Evolutionary conservation across 768 basidiomycete species (phyloP).

Genomic region (Rhodosporidiobolus sp.): DNA sequence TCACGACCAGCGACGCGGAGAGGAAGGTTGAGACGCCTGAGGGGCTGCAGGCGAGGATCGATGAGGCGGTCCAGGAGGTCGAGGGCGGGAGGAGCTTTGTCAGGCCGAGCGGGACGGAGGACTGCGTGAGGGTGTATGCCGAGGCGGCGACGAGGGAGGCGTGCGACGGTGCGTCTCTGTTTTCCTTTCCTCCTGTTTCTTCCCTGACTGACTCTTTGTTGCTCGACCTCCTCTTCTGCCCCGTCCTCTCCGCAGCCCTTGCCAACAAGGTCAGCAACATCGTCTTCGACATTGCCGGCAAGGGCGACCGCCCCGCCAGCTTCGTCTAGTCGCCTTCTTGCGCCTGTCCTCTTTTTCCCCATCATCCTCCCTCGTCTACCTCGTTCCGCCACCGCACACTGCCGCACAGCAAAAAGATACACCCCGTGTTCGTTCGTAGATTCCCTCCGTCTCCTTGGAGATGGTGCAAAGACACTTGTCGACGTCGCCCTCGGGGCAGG

Average conservation of each 20-base stretch:
- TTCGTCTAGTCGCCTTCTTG: slow-evolving; percentile 9
- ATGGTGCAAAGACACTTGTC: too few species aligned
- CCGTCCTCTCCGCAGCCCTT: slow-evolving; percentile 59
- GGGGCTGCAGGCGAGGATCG: slow-evolving; percentile 75
- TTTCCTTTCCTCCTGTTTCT: neutral
- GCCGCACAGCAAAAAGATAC: too few species aligned
- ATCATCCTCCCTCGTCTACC: too few species aligned
- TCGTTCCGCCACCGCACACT: too few species aligned
- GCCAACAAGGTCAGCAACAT: slow-evolving; percentile 80
- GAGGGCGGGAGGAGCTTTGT: slow-evolving; percentile 89
- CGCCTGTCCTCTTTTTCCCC: too few species aligned
- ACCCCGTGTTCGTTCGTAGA: too few species aligned
- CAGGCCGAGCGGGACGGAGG: slow-evolving; percentile 94
- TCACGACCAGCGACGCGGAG: slow-evolving; percentile 91
- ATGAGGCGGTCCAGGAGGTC: slow-evolving; percentile 72
- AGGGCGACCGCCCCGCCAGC: slow-evolving; percentile 53
- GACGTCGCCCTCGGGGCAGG: too few species aligned
- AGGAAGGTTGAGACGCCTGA: slow-evolving; percentile 74
- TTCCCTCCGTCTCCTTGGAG: too few species aligned
- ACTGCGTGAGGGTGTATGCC: slow-evolving; percentile 95
- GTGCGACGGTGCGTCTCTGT: slow-evolving; percentile 67
- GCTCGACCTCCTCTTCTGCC: neutral
- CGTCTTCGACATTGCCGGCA: slow-evolving; percentile 76
- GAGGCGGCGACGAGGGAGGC: slow-evolving; percentile 72
- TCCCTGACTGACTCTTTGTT: neutral